Conservation (phyloP, 768 basidiomycete species). For the Mycena vulgaris region DNA sequence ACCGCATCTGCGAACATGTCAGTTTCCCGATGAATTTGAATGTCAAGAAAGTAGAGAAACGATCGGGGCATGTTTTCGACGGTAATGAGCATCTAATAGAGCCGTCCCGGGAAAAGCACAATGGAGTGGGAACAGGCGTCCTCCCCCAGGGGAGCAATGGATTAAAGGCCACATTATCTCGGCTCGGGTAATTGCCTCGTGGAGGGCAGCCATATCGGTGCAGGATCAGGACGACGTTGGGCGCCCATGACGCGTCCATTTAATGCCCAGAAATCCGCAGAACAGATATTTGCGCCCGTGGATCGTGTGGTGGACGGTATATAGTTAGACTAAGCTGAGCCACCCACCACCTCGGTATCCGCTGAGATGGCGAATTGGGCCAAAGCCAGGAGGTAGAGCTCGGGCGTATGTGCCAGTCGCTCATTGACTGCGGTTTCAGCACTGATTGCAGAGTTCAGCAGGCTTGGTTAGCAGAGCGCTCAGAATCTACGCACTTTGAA, state of each 20-base stretch:
- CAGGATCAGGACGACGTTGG: not conserved
- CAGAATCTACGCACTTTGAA: constrained; percentile 64
- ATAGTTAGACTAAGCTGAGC: not conserved
- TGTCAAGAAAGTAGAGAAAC: not conserved
- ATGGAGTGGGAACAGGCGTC: no score
- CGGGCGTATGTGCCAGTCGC: constrained; percentile 81
- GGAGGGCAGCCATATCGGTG: not conserved
- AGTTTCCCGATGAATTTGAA: not conserved
- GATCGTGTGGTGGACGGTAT: not conserved
- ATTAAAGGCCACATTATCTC: no score
- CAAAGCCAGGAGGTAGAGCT: constrained; percentile 84
- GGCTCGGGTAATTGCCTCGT: not conserved
- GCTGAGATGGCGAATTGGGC: constrained; percentile 85
- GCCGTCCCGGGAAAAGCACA: no score
- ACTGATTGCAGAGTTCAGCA: constrained; percentile 49
- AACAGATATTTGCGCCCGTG: not conserved
- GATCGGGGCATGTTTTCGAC: not conserved
- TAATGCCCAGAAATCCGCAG: not conserved
- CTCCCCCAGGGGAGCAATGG: no score
- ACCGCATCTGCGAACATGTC: constrained; percentile 76
- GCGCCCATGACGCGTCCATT: not conserved
- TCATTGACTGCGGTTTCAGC: constrained; percentile 90
- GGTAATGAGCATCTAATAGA: no score
- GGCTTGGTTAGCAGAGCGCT: constrained; percentile 8
- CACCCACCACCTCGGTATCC: constrained; percentile 84